phyloP scores from a whole-genome alignment of 129 eudicot genomes.

The carrot (Daucus carota) region DNA sequence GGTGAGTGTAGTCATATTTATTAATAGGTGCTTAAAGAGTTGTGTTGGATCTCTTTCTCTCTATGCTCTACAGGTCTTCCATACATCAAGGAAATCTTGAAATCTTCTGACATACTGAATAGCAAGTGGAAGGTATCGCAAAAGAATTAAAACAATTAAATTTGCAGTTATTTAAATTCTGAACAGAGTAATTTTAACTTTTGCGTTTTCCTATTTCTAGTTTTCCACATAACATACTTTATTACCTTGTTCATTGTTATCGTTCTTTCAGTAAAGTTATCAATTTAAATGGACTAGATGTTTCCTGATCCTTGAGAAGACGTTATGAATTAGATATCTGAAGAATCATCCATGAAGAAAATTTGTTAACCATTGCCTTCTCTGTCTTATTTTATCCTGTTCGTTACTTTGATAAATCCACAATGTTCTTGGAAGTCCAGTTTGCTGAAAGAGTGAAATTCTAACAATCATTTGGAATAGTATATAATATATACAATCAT shows the following conservation, averaged over 20 bases:
- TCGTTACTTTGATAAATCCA: not conserved
- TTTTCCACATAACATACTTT: not conserved
- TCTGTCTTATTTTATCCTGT: not conserved
- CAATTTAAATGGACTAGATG: not conserved
- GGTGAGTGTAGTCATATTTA: not conserved
- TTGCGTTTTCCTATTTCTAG: not conserved
- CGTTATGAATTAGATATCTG: not conserved
- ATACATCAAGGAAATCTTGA: constrained; percentile 70
- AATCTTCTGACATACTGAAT: constrained; percentile 49
- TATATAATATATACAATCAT: not conserved
- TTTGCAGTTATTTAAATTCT: not conserved
- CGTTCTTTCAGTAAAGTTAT: not conserved
- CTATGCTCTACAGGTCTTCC: constrained; percentile 56
- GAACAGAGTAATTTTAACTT: not conserved
- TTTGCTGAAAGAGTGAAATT: not conserved
- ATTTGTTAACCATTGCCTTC: not conserved
- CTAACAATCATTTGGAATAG: not conserved
- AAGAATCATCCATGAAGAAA: not conserved
- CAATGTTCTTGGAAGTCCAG: not conserved
- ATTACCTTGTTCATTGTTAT: not conserved
- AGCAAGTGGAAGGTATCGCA: constrained; percentile 88
- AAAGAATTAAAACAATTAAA: not conserved
- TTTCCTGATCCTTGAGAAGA: not conserved
- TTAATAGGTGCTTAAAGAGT: not conserved
- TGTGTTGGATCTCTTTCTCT: too few relatives aligned